Base-by-base conservation (phyloP, 2,329 filamentous ascomycete genomes). In the Fusarium chuoi region DNA sequence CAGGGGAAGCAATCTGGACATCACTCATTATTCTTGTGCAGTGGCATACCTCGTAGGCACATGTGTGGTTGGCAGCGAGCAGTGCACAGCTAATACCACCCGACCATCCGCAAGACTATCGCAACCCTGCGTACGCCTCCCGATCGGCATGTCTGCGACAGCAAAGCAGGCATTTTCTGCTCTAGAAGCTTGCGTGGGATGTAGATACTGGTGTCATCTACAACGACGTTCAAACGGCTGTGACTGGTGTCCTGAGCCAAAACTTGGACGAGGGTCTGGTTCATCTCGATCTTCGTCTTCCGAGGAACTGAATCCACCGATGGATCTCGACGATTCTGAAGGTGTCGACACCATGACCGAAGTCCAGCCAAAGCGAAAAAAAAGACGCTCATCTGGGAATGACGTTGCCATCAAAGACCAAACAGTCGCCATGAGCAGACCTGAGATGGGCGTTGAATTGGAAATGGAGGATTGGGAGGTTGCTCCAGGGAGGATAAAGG, bases 401-500 rank as follows among this genome's bases (percentile, higher is more conserved):
- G 30, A 35, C 1, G 15, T 30, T n/a, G 26, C 14, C 8, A 39
- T 49, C 26, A 42, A 15, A 28, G 70, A 65, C 10, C 55, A 57
- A 22, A 15, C 59, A n/a, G 36, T 51, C 8, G 18, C 44, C 22
- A n/a, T 48, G 3, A 14, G 12, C 9, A 49, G 58, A 42, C 48
- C 62, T n/a, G 38, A 71, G 30, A 38, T 57, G 65, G 35, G 68
- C 22, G 13, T 56, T 20, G 64, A 77, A 7, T 54, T 82, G 11
- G 78, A 84, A 57, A 83, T 85, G 79, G 84, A 86, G 70, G 79
- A 80, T 6, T 86, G 84, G 84, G 85, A 87, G 73, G 70, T 85
- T 51, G 84, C 85, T 0, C 85, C 85, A 3, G 85, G 85, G 22
- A 81, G 83, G 28, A 76, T 85, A 36, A 75, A 73, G 14, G 79